Conservation (phyloP, 108 stramenopile genomes). For the Conticribra weissflogii region DNA sequence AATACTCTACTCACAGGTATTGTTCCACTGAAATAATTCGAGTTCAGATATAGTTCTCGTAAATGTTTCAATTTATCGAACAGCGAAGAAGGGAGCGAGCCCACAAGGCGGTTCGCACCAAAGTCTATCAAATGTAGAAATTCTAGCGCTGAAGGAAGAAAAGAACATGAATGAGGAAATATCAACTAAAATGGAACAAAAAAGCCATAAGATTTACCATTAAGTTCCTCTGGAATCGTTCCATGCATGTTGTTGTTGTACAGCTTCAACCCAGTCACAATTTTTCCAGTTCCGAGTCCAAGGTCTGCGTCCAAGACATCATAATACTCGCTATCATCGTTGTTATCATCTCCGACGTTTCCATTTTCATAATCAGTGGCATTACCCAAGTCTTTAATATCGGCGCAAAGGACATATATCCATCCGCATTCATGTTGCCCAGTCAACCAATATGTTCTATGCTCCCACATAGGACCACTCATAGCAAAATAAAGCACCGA, state of each 20-base stretch:
- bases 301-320: slow-evolving; percentile 10
- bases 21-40: slow-evolving; percentile 11
- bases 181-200: no score
- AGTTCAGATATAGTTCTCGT: slow-evolving; percentile 17
- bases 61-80: slow-evolving; percentile 8
- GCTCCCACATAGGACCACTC: slow-evolving; percentile 46
- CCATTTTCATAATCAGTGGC: not conserved
- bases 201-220: no score
- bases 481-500: slow-evolving; percentile 62
- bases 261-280: slow-evolving; percentile 17
- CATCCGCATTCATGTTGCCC: slow-evolving; percentile 66
- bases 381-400: slow-evolving; percentile 9
- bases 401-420: slow-evolving; percentile 58
- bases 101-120: slow-evolving; percentile 10
- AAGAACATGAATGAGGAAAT: no score
- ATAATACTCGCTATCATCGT: slow-evolving; percentile 17
- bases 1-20: not conserved
- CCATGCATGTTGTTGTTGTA: slow-evolving; percentile 15
- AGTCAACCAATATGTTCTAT: slow-evolving; percentile 59
- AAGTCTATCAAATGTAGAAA: slow-evolving; percentile 26
- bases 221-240: slow-evolving; percentile 11
- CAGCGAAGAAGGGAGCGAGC: not conserved
- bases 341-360: not conserved
- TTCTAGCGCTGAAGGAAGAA: not conserved
- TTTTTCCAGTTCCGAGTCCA: slow-evolving; percentile 12